phyloP scores from a whole-genome alignment of 352 stramenopile species.

The Lagenidium giganteum region DNA sequence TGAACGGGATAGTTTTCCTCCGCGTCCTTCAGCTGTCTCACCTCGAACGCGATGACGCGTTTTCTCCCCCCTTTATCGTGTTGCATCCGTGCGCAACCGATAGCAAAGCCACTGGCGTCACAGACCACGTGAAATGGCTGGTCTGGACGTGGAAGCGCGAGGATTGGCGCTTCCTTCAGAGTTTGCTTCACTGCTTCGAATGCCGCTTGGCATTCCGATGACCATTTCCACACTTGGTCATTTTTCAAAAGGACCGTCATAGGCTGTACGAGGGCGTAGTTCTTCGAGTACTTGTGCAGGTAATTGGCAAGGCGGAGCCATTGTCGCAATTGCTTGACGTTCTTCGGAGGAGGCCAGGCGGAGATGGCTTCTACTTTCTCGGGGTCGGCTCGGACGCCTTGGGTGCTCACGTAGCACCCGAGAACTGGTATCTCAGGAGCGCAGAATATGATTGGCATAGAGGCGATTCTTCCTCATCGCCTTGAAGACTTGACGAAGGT shows the following conservation, averaged over 20 bases:
- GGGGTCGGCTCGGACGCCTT: constrained; percentile 12
- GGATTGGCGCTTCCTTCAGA: constrained; percentile 9
- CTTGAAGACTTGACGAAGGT: constrained; percentile 18
- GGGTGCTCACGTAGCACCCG: constrained; percentile 14
- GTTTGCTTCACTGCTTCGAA: constrained; percentile 10
- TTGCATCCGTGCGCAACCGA: constrained; percentile 3
- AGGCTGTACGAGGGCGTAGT: constrained; percentile 7
- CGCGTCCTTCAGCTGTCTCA: no score
- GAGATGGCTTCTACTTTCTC: constrained; percentile 9
- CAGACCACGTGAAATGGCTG: constrained; percentile 9
- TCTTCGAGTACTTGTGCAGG: constrained; percentile 6
- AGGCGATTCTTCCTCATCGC: constrained; percentile 10
- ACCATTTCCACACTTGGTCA: constrained; percentile 9
- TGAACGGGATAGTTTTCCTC: no score
- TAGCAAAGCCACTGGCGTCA: constrained; percentile 4
- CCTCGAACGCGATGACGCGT: no score
- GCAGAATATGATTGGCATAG: constrained; percentile 21
- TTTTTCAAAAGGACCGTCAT: constrained; percentile 8
- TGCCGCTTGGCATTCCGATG: background rate
- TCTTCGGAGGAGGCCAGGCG: constrained; percentile 2
- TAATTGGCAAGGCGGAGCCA: constrained; percentile 13
- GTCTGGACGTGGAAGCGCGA: constrained; percentile 5
- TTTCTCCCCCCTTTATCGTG: no score
- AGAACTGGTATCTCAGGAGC: constrained; percentile 20
- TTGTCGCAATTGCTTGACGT: constrained; percentile 2